Base-by-base conservation (phyloP, 441 rosid genomes). In the California macrophylla region DNA sequence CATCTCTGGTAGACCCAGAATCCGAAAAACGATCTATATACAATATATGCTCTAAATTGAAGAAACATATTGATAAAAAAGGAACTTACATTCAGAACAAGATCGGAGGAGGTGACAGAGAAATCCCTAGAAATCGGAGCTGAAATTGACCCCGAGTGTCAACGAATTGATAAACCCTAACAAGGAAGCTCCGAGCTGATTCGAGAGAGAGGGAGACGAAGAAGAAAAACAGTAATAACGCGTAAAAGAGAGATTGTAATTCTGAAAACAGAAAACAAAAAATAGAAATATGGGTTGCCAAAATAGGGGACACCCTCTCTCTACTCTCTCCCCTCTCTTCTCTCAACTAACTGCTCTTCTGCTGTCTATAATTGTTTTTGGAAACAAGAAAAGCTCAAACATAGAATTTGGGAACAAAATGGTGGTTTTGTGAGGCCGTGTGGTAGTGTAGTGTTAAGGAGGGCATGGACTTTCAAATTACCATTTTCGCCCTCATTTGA, bases 21-120 rank as follows among this genome's bases (percentile, higher is more conserved):
- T 54, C 61, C 61, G 61, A 54, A 54, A 54, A 0, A 54, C 61
- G 20, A 20, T 52, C 60, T 6, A 52, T 7, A 52, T 9, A 52
- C 24, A 52, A 52, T 52, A 52, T 16, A 20, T 15, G 16, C 32
- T 29, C 16, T 61, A 23, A 21, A 64, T 2, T 28, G 74, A 73
- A 63, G 10, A 76, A 61, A 75, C 21, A 29, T 38, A 56, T 58
- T 36, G 61, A 56, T 36, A 36, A 36, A 2, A 36, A 29, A 5
- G 74, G 68, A 80, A 79, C 72, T 81, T 64, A 42, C 71, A 73
- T 36, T 36, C 42, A 8, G 9, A 36, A 69, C 56, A 73, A 8
- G 21, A 38, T 66, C 24, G 69, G 65, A 70, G 74, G 66, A 47
- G 6, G 12, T 9, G 34, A 26, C 8, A 24, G 32, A 26, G 65